Evolutionary conservation across 352 stramenopile species (phyloP).

Genomic region (Globisporangium viniferum): DNA sequence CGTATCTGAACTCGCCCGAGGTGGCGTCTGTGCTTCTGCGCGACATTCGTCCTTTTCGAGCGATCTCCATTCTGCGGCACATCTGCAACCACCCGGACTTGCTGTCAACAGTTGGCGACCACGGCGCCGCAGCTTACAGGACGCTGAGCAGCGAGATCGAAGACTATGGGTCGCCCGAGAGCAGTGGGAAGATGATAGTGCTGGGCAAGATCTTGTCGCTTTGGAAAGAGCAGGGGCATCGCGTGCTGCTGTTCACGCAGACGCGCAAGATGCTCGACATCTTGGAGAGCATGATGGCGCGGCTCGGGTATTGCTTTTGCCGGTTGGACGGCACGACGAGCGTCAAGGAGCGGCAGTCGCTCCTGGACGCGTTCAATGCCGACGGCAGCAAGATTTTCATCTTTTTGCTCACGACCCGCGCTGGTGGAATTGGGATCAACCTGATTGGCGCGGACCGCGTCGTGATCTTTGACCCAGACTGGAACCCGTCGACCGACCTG

Average conservation of each 20-base stretch:
- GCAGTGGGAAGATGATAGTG: slow-evolving; percentile 96
- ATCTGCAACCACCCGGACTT: slow-evolving; percentile 99
- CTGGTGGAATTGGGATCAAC: slow-evolving; percentile 96
- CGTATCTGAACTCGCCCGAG: slow-evolving; percentile 90
- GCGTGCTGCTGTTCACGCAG: slow-evolving; percentile 97
- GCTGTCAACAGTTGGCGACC: slow-evolving; percentile 49
- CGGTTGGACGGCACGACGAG: slow-evolving; percentile 97
- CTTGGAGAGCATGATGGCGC: slow-evolving; percentile 90
- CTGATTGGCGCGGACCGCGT: slow-evolving; percentile 95
- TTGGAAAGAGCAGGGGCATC: slow-evolving; percentile 95
- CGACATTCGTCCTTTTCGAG: slow-evolving; percentile 84
- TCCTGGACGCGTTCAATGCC: slow-evolving; percentile 97
- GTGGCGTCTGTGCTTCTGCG: slow-evolving; percentile 88
- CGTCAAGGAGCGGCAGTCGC: slow-evolving; percentile 88
- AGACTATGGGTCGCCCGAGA: slow-evolving; percentile 47
- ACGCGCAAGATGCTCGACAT: slow-evolving; percentile 98
- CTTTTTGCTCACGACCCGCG: slow-evolving; percentile 82
- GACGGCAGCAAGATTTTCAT: slow-evolving; percentile 73
- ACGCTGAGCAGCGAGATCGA: slow-evolving; percentile 2
- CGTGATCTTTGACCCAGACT: slow-evolving; percentile 98
- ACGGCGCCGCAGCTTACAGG: slow-evolving; percentile 3
- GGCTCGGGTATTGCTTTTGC: slow-evolving; percentile 87
- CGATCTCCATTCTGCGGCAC: slow-evolving; percentile 95
- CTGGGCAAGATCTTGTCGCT: slow-evolving; percentile 93
- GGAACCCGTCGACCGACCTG: slow-evolving; percentile 97